phyloP scores from a whole-genome alignment of 495 filamentous ascomycete species.

The Tuber borchii region DNA sequence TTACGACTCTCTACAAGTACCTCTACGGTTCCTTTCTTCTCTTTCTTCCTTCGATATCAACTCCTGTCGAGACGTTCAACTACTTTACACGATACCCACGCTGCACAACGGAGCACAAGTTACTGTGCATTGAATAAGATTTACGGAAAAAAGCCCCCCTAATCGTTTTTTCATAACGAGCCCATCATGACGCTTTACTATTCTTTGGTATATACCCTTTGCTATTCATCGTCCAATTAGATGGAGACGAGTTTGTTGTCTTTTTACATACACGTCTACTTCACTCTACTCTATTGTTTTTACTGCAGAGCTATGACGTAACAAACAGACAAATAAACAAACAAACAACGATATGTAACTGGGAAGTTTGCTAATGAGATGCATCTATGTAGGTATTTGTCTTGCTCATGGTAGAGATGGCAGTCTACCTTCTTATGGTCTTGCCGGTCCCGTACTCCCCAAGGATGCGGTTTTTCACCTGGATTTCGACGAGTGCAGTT shows the following conservation, averaged over 20 bases:
- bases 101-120: neutral
- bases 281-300: neutral
- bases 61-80: neutral
- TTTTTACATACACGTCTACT: neutral
- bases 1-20: neutral
- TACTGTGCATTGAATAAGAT: conserved; percentile 6
- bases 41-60: neutral
- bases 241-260: conserved; percentile 1
- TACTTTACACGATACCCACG: neutral
- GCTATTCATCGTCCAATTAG: conserved; percentile 1
- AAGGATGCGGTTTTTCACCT: conserved; percentile 80
- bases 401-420: conserved; percentile 89
- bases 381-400: conserved; percentile 67
- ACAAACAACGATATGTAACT: conserved; percentile 36
- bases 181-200: conserved; percentile 93
- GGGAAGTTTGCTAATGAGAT: conserved; percentile 12
- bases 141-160: conserved; percentile 1
- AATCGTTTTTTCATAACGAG: neutral
- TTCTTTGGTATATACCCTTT: conserved; percentile 66
- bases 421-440: conserved; percentile 83
- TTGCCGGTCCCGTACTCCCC: conserved; percentile 80
- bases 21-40: neutral
- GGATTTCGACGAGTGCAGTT: conserved; percentile 78
- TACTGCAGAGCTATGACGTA: conserved; percentile 14
- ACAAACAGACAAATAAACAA: conserved; percentile 12